Percentiles rank a stretch among this genome's conserved stretches.
Conservation (phyloP, 2,329 filamentous ascomycete genomes). For the Orbilia ellipsospora region DNA sequence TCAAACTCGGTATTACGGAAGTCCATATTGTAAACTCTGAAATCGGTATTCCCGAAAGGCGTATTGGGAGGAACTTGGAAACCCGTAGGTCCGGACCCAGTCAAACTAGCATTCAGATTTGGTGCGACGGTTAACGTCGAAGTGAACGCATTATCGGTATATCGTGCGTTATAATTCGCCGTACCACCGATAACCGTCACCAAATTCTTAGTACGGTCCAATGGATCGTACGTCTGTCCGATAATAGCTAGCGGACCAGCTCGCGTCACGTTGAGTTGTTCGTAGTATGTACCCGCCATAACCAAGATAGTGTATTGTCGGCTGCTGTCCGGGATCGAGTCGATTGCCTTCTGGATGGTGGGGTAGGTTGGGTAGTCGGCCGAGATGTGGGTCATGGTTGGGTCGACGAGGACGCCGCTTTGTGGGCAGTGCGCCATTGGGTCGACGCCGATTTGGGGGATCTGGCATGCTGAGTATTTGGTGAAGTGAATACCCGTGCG, state of each 20-base stretch:
- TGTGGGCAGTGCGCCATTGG: slow-evolving; percentile 50
- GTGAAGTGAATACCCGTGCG: slow-evolving; percentile 50
- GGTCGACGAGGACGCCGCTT: slow-evolving; percentile 45
- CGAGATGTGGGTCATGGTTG: slow-evolving; percentile 46
- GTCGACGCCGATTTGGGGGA: slow-evolving; percentile 25
- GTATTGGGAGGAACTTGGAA: slow-evolving; percentile 71
- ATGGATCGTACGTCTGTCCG: slow-evolving; percentile 46
- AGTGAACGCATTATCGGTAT: slow-evolving; percentile 47
- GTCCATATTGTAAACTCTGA: slow-evolving; percentile 75
- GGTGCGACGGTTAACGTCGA: slow-evolving; percentile 68
- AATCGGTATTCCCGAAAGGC: slow-evolving; percentile 73
- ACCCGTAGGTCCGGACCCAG: slow-evolving; percentile 72
- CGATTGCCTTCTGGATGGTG: slow-evolving; percentile 50
- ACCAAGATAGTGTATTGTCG: slow-evolving; percentile 47
- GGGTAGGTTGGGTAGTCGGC: slow-evolving; percentile 42
- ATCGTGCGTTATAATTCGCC: slow-evolving; percentile 31
- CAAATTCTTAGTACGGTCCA: slow-evolving; percentile 44
- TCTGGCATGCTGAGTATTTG: slow-evolving; percentile 47
- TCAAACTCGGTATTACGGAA: slow-evolving; percentile 72
- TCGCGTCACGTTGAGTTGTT: slow-evolving; percentile 42
- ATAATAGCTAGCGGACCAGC: slow-evolving; percentile 34
- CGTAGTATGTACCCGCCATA: slow-evolving; percentile 43
- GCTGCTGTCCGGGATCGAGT: slow-evolving; percentile 32
- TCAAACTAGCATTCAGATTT: slow-evolving; percentile 72
- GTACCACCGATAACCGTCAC: slow-evolving; percentile 46